Percentiles rank a stretch among this genome's conserved stretches.
These are phyloP conservation scores for Hydnum rufescens DNA, from an alignment of 768 basidiomycete genomes.

Conservation along the genomic window DNA sequence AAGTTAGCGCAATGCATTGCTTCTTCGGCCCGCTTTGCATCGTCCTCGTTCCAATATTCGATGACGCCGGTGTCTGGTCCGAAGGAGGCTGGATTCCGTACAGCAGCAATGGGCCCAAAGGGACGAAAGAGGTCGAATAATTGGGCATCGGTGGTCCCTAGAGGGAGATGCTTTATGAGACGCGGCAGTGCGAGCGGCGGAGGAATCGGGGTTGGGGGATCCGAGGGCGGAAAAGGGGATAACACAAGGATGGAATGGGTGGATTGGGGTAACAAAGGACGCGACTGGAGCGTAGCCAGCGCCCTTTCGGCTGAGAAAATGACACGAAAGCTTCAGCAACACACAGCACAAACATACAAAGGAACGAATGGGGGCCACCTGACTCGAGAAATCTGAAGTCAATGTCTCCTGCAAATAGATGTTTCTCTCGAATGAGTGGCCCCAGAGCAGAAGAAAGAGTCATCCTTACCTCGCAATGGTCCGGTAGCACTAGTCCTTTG, in stretches of 20 bases:
- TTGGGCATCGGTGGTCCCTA: slow-evolving; percentile 41
- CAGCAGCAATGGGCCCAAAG: slow-evolving; percentile 67
- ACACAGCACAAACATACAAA: slow-evolving; percentile 4
- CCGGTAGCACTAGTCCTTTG: slow-evolving; percentile 34
- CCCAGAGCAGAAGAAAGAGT: neutral
- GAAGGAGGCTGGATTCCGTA: slow-evolving; percentile 48
- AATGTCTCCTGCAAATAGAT: slow-evolving; percentile 37
- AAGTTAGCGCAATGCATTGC: slow-evolving; percentile 70
- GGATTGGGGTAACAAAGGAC: slow-evolving; percentile 39
- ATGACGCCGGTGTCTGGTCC: slow-evolving; percentile 60
- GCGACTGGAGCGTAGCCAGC: slow-evolving; percentile 61
- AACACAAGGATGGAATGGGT: slow-evolving; percentile 45
- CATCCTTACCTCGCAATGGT: slow-evolving; percentile 18
- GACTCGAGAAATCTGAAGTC: slow-evolving; percentile 69
- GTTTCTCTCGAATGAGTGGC: neutral
- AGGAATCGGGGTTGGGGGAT: slow-evolving; percentile 52
- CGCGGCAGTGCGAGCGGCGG: slow-evolving; percentile 60
- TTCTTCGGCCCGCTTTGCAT: slow-evolving; percentile 58
- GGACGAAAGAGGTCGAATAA: slow-evolving; percentile 75
- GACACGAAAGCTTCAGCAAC: slow-evolving; percentile 7
- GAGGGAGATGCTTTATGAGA: slow-evolving; percentile 68
- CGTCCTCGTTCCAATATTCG: slow-evolving; percentile 78
- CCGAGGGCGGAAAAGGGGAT: slow-evolving; percentile 70
- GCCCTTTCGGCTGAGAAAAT: slow-evolving; percentile 60
- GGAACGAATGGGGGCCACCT: slow-evolving; percentile 29